These are phyloP conservation scores for Pyrus bretschneideri DNA, from an alignment of 306 rosid genomes.

Conservation along the genomic window DNA sequence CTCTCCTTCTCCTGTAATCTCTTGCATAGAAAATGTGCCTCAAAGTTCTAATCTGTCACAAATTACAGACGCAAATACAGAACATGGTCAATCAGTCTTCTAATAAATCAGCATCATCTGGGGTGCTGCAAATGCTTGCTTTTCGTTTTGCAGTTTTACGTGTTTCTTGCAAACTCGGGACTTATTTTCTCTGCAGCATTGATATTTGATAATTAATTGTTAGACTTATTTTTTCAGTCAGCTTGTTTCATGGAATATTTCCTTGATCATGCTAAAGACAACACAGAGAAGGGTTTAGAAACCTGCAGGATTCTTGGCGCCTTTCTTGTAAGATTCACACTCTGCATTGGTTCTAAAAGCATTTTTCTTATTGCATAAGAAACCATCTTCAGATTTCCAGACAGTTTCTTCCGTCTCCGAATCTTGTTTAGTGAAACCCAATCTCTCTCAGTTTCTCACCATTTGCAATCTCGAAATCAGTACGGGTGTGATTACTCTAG, in stretches of 20 bases:
- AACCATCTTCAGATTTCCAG: neutral
- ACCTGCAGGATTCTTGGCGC: constrained; percentile 86
- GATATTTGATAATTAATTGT: constrained; percentile 15
- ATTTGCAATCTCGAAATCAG: neutral
- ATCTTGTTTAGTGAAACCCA: neutral
- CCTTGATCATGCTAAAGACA: constrained; percentile 58
- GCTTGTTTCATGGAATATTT: constrained; percentile 63
- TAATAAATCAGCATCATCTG: constrained; percentile 39
- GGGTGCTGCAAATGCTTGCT: constrained; percentile 3
- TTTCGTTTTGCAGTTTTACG: neutral
- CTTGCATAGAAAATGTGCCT: constrained; percentile 38
- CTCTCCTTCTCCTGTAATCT: constrained; percentile 52
- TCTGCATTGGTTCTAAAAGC: neutral
- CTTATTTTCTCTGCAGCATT: neutral
- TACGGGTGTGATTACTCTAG: neutral
- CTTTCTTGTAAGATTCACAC: constrained; percentile 51
- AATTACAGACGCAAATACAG: constrained; percentile 41
- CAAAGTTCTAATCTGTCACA: constrained; percentile 45
- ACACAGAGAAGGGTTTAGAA: constrained; percentile 71
- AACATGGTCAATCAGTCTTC: constrained; percentile 28
- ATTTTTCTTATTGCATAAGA: neutral
- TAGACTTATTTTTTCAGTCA: constrained; percentile 40
- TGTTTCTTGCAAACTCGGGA: neutral
- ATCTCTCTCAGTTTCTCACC: neutral
- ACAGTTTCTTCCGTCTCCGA: neutral